Percentiles rank a stretch among this genome's conserved stretches.
phyloP scores from a whole-genome alignment of 257 asterid species.

The Dorcoceras hygrometricum region DNA sequence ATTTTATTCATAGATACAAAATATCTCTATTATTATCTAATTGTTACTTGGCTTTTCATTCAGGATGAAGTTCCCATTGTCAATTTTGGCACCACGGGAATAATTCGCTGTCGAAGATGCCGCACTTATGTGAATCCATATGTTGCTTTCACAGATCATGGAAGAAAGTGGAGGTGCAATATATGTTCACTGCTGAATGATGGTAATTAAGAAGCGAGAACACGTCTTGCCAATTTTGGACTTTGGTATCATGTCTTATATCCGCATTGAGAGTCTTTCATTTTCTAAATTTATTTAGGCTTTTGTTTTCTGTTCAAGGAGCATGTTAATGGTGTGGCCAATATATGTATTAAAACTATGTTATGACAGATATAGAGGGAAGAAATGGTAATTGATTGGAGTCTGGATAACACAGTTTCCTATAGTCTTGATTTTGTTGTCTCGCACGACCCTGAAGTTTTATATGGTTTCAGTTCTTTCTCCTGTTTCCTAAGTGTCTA shows the following conservation, averaged over 20 bases:
- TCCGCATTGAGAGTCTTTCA: conserved; percentile 11
- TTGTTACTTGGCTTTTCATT: conserved; percentile 27
- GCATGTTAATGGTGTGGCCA: conserved; percentile 9
- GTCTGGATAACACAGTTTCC: neutral
- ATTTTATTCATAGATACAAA: neutral
- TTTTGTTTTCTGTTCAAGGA: conserved; percentile 15
- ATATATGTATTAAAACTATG: neutral
- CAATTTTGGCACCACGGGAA: conserved; percentile 65
- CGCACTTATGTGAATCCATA: conserved; percentile 80
- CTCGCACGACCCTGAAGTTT: conserved; percentile 1
- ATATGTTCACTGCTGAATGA: conserved; percentile 73
- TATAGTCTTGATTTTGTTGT: conserved; percentile 5
- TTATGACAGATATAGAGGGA: neutral
- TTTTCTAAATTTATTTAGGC: neutral
- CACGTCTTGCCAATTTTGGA: neutral
- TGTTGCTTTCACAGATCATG: conserved; percentile 69
- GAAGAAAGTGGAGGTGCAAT: conserved; percentile 89
- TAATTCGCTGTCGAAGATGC: conserved; percentile 80
- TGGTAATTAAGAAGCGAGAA: conserved; percentile 40
- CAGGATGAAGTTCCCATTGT: conserved; percentile 86
- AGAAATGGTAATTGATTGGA: neutral
- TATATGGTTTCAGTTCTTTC: neutral
- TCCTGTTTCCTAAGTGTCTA: conserved; percentile 13
- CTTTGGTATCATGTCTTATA: conserved; percentile 7
- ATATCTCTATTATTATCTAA: conserved; percentile 18